Percentiles rank a stretch among this genome's conserved stretches.
Evolutionary conservation across 495 filamentous ascomycete species (phyloP).

Genomic region (Jackrogersella minutella): DNA sequence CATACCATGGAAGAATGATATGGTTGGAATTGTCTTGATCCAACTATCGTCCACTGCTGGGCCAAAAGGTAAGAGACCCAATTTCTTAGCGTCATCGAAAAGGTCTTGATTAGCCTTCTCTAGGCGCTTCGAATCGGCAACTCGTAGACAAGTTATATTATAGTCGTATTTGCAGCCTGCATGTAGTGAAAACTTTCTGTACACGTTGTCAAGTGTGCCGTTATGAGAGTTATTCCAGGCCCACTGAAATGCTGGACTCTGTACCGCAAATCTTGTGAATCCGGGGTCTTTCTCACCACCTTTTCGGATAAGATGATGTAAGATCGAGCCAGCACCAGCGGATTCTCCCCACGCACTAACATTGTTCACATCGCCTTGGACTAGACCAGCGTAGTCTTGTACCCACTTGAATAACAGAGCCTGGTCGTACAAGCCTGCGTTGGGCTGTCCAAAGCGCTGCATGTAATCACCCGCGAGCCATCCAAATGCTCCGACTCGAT

Average conservation of each 20-base stretch:
- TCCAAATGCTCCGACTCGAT: constrained; percentile 5
- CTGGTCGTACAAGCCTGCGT: constrained; percentile 11
- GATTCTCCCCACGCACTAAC: constrained; percentile 3
- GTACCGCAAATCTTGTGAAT: background rate
- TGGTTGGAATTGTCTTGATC: background rate
- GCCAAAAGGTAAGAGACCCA: background rate
- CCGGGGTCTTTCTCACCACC: background rate
- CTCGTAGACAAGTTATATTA: background rate
- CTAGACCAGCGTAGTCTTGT: background rate
- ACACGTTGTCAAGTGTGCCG: background rate
- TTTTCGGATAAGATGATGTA: constrained; percentile 8
- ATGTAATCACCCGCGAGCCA: background rate
- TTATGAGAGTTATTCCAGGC: background rate
- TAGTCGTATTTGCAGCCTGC: background rate
- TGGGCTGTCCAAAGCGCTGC: background rate
- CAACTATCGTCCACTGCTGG: background rate
- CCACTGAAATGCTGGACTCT: constrained; percentile 3
- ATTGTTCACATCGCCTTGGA: background rate
- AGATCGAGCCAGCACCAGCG: background rate
- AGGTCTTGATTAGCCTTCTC: background rate
- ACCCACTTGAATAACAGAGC: background rate
- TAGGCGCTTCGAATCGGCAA: background rate
- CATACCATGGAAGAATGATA: background rate
- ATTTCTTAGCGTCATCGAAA: background rate
- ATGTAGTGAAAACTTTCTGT: background rate